These are phyloP conservation scores for Lycium barbarum DNA, from an alignment of 257 asterid species.

Conservation along the genomic window DNA sequence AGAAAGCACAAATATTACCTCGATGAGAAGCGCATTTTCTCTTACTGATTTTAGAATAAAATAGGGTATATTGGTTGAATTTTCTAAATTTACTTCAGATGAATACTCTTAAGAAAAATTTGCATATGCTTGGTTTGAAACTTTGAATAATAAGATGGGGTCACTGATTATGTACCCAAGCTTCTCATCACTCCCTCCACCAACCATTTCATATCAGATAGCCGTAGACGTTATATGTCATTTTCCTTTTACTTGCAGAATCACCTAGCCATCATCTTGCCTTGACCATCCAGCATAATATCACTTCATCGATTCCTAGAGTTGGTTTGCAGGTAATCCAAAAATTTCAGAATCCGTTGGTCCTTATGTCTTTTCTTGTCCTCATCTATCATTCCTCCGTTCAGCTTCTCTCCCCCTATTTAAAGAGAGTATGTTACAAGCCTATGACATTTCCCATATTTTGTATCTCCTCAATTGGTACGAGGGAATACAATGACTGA, in stretches of 20 bases:
- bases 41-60: background rate
- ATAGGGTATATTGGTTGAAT: constrained; percentile 1
- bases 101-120: background rate
- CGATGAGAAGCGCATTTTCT: background rate
- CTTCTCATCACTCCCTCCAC: constrained; percentile 1
- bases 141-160: background rate
- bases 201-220: constrained; percentile 23
- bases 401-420: constrained; percentile 6
- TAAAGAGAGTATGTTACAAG: background rate
- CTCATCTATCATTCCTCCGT: constrained; percentile 12
- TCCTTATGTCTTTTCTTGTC: background rate
- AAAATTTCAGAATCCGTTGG: background rate
- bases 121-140: background rate
- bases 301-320: constrained; percentile 89
- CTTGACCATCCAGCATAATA: constrained; percentile 71
- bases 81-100: background rate
- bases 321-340: constrained; percentile 91
- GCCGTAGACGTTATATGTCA: background rate
- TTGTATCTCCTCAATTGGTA: background rate
- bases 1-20: background rate
- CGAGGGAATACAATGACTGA: background rate
- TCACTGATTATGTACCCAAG: background rate
- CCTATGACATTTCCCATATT: background rate
- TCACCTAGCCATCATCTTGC: constrained; percentile 54
- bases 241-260: constrained; percentile 54